Base-by-base conservation (phyloP, 176 grass and related monocot species). In the Oryza rufipogon region DNA sequence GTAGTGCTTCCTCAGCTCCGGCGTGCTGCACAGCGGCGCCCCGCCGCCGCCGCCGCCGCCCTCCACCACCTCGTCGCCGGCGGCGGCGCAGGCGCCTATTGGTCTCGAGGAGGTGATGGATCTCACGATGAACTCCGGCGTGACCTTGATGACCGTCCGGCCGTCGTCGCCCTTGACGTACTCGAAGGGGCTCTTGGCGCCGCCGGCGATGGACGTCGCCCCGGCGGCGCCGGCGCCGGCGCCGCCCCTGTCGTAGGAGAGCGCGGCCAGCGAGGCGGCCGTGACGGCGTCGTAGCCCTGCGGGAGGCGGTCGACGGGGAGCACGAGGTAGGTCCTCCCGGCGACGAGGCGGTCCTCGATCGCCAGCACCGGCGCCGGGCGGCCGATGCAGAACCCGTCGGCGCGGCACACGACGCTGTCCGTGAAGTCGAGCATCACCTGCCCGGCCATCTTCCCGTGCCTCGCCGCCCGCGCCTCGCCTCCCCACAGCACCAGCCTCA, bases 1-100 rank as follows among this genome's bases (percentile, higher is more conserved):
- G 81, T 97, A 97, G 84, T 97, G 95, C 92, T 97, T 97, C 88
- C 89, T 81, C 84, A 97, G 71, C 90, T 97, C 95, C 19, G 95
- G 92, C 66, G 95, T 97, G 86, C 95, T 97, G 49, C 95, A 97
- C 58, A 97, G 73, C 81, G 20, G 34, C 15, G 54, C 74, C 13
- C 14, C 66, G 66, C 83, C 4, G 77, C 2, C 54, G 19, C 2
- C 76, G 9, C 60, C 63, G 0, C 22, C 67, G 7, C 19, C 67
- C 11, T 60, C 74, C 2, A 13, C 54, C 0, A 1, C 67, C 1
- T 7, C 71, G 1, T 5, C 75, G 1, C 2, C 71, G 2, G 4
- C 80, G 0, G 20, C 69, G 0, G 2, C 38, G 8, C 5, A 0
- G 2, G 9, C 30, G 30, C 30, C 2, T 12, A 49, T 15, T 20